A percentile compares a stretch with the other conserved stretches of the same genome.
Conservation (phyloP, 2,329 filamentous ascomycete genomes). For the Aureobasidium leucospermi region DNA sequence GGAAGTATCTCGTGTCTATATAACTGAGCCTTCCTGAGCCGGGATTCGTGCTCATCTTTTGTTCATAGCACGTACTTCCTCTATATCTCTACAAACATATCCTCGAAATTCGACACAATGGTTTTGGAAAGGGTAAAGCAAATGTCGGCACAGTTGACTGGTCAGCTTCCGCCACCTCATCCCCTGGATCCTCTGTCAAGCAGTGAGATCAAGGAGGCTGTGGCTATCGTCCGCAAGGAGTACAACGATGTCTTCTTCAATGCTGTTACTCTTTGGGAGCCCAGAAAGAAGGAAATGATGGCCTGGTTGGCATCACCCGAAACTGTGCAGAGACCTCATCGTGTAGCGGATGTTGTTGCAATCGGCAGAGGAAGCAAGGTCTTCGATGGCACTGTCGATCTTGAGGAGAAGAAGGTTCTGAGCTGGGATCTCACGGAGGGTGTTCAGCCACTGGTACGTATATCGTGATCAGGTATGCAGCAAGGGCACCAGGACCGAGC, state of each 20-base stretch:
- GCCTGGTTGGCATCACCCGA: constrained; percentile 65
- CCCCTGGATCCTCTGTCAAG: constrained; percentile 71
- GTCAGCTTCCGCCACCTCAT: constrained; percentile 50
- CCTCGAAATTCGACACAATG: constrained; percentile 35
- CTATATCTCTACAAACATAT: not conserved
- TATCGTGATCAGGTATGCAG: no score
- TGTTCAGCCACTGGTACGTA: constrained; percentile 60
- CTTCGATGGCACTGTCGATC: constrained; percentile 73
- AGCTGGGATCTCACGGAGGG: constrained; percentile 70
- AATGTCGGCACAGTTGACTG: constrained; percentile 54
- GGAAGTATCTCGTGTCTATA: not conserved
- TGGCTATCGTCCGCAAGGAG: constrained; percentile 60
- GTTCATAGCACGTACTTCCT: not conserved
- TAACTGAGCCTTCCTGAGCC: not conserved
- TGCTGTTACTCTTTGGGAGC: constrained; percentile 76
- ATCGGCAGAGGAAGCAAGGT: constrained; percentile 73
- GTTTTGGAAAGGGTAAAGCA: constrained; percentile 58
- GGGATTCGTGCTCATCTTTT: not conserved
- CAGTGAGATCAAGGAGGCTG: constrained; percentile 65
- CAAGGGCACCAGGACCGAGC: no score
- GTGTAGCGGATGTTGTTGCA: constrained; percentile 75
- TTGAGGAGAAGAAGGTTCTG: constrained; percentile 58
- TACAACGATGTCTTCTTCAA: constrained; percentile 74
- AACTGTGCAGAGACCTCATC: constrained; percentile 53
- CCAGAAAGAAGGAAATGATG: constrained; percentile 76